A percentile compares a stretch with the other conserved stretches of the same genome.
Conservation (phyloP, 2,329 filamentous ascomycete genomes). For the Clarireedia homoeocarpa region DNA sequence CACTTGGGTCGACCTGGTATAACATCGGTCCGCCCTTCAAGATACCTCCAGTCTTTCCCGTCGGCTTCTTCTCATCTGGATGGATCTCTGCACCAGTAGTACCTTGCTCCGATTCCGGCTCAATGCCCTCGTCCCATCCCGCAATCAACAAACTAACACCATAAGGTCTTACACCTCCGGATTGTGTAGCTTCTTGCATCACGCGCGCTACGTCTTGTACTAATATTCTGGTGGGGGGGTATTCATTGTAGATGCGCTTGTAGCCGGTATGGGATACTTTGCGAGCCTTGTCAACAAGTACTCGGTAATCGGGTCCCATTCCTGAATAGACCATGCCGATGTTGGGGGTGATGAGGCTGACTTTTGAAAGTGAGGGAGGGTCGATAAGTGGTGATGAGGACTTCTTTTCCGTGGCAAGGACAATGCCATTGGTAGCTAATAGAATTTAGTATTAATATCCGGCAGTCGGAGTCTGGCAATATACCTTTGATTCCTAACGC, state of each 20-base stretch:
- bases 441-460: neutral
- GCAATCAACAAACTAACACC: constrained; percentile 93
- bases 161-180: constrained; percentile 92
- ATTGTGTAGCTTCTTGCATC: constrained; percentile 98
- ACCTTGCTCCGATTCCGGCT: constrained; percentile 68
- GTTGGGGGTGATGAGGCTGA: constrained; percentile 96
- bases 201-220: constrained; percentile 96
- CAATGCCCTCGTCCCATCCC: constrained; percentile 94
- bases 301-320: constrained; percentile 97
- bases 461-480: constrained; percentile 12
- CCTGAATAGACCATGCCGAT: constrained; percentile 99
- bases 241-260: constrained; percentile 99
- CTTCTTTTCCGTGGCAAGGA: constrained; percentile 99
- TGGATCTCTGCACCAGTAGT: constrained; percentile 43
- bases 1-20: constrained; percentile 98
- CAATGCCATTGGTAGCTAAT: constrained; percentile 93
- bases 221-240: constrained; percentile 97
- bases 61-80: constrained; percentile 63
- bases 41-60: constrained; percentile 88
- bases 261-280: constrained; percentile 98
- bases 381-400: constrained; percentile 96
- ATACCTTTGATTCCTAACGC: constrained; percentile 96
- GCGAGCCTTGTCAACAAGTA: constrained; percentile 93
- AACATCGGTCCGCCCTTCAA: constrained; percentile 93
- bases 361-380: constrained; percentile 88